Base-by-base conservation (phyloP, 1,139 yeast genomes). In the Taphrina deformans region DNA sequence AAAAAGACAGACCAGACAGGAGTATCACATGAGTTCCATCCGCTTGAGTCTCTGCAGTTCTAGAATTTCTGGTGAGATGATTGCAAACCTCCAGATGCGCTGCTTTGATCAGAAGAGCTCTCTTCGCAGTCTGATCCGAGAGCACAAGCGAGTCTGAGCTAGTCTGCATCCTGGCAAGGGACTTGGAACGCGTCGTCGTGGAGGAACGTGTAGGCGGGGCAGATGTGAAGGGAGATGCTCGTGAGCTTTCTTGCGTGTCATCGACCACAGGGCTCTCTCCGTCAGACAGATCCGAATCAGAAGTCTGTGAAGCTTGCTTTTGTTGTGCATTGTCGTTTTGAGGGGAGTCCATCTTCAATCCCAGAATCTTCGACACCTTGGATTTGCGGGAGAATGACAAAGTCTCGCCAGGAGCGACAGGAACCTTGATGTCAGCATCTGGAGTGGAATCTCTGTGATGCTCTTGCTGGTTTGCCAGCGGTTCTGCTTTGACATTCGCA, bases 31-130 rank as follows among this genome's bases (percentile, higher is more conserved):
- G 35, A 14, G 10, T 26, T 1, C 53, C 53, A 16, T 26, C 53
- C 9, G 53, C 23, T 27, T 48, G 35, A 7, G 26, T 5, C 18
- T n/a, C 53, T 6, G 12, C 21, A 27, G 24, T 29, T n/a, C 53
- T 12, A 24, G 35, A n/a, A 9, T 12, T 48, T 27, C 35, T 48
- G 4, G 53, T 48, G n/a, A 48, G 35, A 27, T 26, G 53, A n/a
- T 48, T 48, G 53, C 53, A 48, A 27, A 48, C 53, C 35, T 48
- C 53, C 2, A 48, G 53, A 16, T 48, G 53, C 1, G 53, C 53
- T 5, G 53, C 53, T 29, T 48, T 48, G 53, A 48, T 48, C 21
- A 48, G 35, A n/a, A 48, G 35, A n/a, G 53, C 53, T 12, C 53
- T 12, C 35, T 48, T 48, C 7, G 53, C 53, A 12, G 53, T 48